A percentile compares a stretch with the other conserved stretches of the same genome.
phyloP scores from a whole-genome alignment of 2,329 filamentous ascomycete species.

The Penicillium sp. region DNA sequence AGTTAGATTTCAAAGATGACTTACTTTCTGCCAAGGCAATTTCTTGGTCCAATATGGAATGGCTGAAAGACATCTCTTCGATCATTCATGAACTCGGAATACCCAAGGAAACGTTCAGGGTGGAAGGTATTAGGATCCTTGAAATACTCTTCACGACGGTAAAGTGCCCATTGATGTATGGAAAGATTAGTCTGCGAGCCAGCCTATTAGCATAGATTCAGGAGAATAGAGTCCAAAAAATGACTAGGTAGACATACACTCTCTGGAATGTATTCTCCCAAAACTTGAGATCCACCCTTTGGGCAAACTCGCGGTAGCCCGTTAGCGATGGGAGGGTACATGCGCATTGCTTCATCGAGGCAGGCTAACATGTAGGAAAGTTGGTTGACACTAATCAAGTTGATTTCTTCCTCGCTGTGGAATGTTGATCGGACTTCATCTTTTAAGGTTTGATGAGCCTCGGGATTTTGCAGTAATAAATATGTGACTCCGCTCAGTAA shows the following conservation, averaged over 20 bases:
- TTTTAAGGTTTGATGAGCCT: conserved; percentile 30
- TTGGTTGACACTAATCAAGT: conserved; percentile 27
- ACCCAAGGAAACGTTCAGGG: conserved; percentile 45
- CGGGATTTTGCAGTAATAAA: conserved; percentile 39
- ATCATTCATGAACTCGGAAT: conserved; percentile 41
- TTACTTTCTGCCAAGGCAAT: conserved; percentile 53
- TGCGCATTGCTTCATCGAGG: conserved; percentile 46
- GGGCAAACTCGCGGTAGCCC: conserved; percentile 23
- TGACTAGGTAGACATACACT: conserved; percentile 8
- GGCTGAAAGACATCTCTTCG: conserved; percentile 49
- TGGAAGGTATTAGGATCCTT: conserved; percentile 47
- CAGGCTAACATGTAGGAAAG: conserved; percentile 45
- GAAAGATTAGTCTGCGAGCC: conserved; percentile 42
- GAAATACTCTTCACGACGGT: conserved; percentile 49
- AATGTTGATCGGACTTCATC: conserved; percentile 46
- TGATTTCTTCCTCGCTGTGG: conserved; percentile 40
- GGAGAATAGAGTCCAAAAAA: neutral
- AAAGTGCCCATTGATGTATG: conserved; percentile 49
- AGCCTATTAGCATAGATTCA: neutral
- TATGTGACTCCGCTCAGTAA: conserved; percentile 45
- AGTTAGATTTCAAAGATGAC: conserved; percentile 15
- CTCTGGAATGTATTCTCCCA: conserved; percentile 24
- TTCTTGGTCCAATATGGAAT: conserved; percentile 53
- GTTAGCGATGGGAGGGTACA: conserved; percentile 39
- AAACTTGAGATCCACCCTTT: conserved; percentile 17